Evolutionary conservation across 2,329 filamentous ascomycete species (phyloP).

Genomic region (Fusarium sp.): DNA sequence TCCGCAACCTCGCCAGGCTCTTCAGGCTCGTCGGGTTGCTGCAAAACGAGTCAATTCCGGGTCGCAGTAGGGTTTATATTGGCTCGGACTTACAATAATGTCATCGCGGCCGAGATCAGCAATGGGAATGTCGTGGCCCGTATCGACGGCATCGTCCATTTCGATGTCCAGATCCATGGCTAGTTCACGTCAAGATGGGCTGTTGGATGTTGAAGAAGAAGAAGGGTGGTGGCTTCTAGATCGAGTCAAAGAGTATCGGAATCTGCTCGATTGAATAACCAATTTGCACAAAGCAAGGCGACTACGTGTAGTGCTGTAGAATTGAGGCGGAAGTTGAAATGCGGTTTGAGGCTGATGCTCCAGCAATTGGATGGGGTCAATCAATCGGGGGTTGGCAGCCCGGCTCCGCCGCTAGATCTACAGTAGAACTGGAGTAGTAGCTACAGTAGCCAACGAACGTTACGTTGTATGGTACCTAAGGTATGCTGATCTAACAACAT

Average conservation of each 20-base stretch:
- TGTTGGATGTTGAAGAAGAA: background rate
- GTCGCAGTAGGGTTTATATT: background rate
- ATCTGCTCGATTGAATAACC: background rate
- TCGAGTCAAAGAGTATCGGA: background rate
- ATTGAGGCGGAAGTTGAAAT: background rate
- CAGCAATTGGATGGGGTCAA: slow-evolving; percentile 11
- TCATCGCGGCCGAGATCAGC: slow-evolving; percentile 48
- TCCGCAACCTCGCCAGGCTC: slow-evolving; percentile 53
- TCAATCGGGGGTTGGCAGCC: slow-evolving; percentile 27
- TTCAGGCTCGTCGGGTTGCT: slow-evolving; percentile 51
- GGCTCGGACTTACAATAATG: slow-evolving; percentile 48
- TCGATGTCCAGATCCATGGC: slow-evolving; percentile 76
- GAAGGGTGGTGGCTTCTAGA: background rate
- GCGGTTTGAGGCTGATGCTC: slow-evolving; percentile 27
- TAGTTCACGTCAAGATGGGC: slow-evolving; percentile 46
- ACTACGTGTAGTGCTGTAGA: background rate
- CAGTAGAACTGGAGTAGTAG: background rate
- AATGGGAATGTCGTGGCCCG: slow-evolving; percentile 41
- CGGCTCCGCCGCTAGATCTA: slow-evolving; percentile 27
- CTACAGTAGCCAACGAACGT: background rate
- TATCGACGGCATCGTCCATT: slow-evolving; percentile 69
- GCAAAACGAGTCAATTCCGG: slow-evolving; percentile 27
- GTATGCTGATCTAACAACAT: background rate
- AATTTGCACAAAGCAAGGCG: background rate
- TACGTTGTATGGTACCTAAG: too few relatives aligned